phyloP scores from a whole-genome alignment of 139 green algal species.

The Monoraphidium neglectum region DNA sequence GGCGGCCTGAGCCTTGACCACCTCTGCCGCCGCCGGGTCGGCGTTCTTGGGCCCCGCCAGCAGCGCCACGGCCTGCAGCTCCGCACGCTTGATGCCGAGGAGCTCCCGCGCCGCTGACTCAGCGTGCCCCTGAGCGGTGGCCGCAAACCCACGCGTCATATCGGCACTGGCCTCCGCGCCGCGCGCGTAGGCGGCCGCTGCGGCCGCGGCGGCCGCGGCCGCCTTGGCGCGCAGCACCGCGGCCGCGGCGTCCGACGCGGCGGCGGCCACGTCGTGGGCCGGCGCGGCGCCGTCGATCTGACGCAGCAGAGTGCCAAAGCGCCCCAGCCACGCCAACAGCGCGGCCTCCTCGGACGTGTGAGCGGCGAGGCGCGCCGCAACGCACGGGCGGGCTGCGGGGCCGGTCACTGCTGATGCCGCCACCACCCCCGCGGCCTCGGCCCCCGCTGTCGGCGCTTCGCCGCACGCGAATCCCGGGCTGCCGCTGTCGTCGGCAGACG shows the following conservation, averaged over 20 bases:
- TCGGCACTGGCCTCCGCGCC: conserved; percentile 47
- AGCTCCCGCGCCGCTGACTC: conserved; percentile 65
- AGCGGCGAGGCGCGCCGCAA: background rate
- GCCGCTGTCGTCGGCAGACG: conserved; percentile 43
- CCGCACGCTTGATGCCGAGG: conserved; percentile 66
- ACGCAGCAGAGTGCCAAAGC: conserved; percentile 58
- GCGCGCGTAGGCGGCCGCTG: conserved; percentile 49
- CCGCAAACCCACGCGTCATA: conserved; percentile 48
- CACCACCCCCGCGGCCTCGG: too few relatives aligned
- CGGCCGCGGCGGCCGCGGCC: conserved; percentile 35
- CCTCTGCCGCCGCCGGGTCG: conserved; percentile 54
- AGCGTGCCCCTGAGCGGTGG: conserved; percentile 43
- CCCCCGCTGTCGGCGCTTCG: too few relatives aligned
- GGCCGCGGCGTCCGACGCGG: conserved; percentile 39
- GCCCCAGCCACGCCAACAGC: conserved; percentile 48
- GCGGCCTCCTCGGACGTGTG: background rate
- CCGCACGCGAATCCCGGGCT: too few relatives aligned
- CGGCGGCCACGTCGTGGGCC: conserved; percentile 45
- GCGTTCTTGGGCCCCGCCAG: conserved; percentile 49
- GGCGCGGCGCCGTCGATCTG: conserved; percentile 38
- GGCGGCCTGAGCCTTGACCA: conserved; percentile 67
- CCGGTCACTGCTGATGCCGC: background rate
- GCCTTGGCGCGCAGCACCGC: conserved; percentile 52
- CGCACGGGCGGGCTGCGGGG: too few relatives aligned
- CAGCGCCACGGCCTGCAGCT: conserved; percentile 64